These are phyloP conservation scores for Lactarius akahatsu DNA, from an alignment of 768 basidiomycete genomes.

Conservation along the genomic window DNA sequence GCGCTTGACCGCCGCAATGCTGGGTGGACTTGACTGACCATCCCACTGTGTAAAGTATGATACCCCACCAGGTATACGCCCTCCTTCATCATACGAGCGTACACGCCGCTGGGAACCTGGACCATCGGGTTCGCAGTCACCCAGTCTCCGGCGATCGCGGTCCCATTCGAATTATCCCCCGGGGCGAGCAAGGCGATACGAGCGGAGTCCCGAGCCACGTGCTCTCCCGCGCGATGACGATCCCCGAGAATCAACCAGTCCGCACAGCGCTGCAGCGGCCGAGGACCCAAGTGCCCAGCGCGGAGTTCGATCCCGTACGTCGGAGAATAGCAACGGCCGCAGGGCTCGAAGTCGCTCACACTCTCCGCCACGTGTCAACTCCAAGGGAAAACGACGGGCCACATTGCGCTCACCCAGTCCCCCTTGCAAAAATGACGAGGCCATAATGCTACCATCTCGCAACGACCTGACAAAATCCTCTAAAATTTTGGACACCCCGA, in stretches of 20 bases:
- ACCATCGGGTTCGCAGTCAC: slow-evolving; percentile 30
- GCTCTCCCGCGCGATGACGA: background rate
- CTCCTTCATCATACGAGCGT: slow-evolving; percentile 37
- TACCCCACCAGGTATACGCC: slow-evolving; percentile 41
- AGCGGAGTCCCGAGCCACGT: background rate
- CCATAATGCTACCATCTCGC: background rate
- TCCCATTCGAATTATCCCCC: slow-evolving; percentile 29
- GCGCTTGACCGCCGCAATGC: slow-evolving; percentile 7
- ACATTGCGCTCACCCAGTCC: background rate
- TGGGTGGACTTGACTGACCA: slow-evolving; percentile 6
- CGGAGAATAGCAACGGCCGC: background rate
- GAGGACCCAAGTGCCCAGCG: background rate
- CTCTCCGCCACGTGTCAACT: background rate
- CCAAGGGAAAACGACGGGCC: slow-evolving; percentile 22
- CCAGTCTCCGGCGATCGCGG: slow-evolving; percentile 27
- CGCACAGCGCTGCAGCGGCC: background rate
- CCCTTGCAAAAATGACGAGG: background rate
- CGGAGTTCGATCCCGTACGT: background rate
- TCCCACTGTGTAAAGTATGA: slow-evolving; percentile 53
- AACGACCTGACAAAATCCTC: background rate
- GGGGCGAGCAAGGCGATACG: background rate
- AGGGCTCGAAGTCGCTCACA: background rate
- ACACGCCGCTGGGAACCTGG: slow-evolving; percentile 35
- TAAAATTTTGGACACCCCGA: background rate
- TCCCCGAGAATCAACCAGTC: background rate